Percentiles rank a stretch among this genome's conserved stretches.
Evolutionary conservation across 352 stramenopile species (phyloP).

Genomic region (Globisporangium alternatum): DNA sequence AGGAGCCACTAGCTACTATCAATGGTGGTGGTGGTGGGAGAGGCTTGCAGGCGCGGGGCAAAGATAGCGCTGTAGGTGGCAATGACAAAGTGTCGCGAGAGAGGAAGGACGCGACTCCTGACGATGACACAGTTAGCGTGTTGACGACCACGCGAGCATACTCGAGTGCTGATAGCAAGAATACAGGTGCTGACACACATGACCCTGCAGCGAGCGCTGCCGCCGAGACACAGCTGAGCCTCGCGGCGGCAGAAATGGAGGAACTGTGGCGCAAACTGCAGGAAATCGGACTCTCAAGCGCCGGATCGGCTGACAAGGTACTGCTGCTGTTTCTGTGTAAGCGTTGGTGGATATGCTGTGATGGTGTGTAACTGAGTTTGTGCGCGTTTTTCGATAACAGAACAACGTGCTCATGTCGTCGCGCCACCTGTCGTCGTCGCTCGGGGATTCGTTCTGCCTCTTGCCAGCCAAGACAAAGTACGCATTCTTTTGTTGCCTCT

Average conservation of each 20-base stretch:
- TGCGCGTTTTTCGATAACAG: background rate
- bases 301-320: conserved; percentile 57
- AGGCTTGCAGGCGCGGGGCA: background rate
- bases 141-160: background rate
- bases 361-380: background rate
- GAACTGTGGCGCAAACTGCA: conserved; percentile 79
- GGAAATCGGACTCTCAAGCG: conserved; percentile 68
- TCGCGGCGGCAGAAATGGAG: conserved; percentile 78
- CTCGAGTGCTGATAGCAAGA: background rate
- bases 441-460: conserved; percentile 85
- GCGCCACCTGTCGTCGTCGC: conserved; percentile 71
- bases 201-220: conserved; percentile 24
- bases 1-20: background rate
- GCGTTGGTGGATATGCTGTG: background rate
- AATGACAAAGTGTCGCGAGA: background rate
- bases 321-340: background rate
- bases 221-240: conserved; percentile 58
- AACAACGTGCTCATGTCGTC: conserved; percentile 75
- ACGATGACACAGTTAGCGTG: background rate
- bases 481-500: background rate
- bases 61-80: background rate
- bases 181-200: background rate
- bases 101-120: background rate
- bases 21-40: background rate
- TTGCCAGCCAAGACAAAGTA: conserved; percentile 53